Conservation (phyloP, 1,284 basidiomycete species). For the Pterula multifida region DNA sequence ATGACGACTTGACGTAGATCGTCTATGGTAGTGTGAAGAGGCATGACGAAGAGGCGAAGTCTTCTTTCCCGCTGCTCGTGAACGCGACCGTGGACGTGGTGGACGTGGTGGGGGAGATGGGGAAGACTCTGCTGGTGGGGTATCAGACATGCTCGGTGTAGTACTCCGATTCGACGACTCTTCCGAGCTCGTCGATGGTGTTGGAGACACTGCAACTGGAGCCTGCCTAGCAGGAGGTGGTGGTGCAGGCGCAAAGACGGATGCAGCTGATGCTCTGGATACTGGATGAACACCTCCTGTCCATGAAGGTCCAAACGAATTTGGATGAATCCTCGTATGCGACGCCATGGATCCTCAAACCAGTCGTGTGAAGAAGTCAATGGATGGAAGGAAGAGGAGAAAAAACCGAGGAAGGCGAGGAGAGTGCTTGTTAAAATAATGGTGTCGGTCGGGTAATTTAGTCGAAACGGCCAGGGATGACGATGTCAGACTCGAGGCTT, state of each 20-base stretch:
- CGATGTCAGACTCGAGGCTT: no score
- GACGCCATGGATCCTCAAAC: no score
- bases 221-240: background rate
- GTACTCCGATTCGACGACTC: background rate
- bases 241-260: background rate
- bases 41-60: no score
- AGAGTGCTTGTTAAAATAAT: no score
- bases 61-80: background rate
- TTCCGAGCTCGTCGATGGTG: background rate
- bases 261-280: background rate
- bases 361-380: no score
- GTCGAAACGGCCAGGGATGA: no score
- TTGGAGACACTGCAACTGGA: background rate
- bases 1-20: background rate
- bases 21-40: background rate
- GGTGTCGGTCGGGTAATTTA: no score
- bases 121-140: no score
- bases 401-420: no score
- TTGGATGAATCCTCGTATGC: background rate
- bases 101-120: no score
- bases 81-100: background rate
- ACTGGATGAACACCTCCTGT: background rate
- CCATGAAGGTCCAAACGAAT: background rate
- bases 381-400: no score
- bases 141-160: background rate